Evolutionary conservation across 345 rosid genomes (phyloP), one percentile per base, ranked within the genome.

Genomic region (Cardiospermum halicacabum): DNA sequence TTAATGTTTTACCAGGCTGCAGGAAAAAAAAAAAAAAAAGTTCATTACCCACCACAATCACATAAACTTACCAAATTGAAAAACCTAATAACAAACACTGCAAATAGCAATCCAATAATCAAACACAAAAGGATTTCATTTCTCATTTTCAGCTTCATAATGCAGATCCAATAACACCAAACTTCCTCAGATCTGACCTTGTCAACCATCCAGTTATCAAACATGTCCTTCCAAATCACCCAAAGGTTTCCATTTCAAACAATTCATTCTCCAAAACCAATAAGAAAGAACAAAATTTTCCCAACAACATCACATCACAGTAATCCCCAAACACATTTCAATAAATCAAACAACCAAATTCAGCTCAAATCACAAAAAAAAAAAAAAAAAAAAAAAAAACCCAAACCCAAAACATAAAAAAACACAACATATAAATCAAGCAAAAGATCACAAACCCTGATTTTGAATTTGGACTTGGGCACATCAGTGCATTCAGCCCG

Each of bases 1-100:
- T 95, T 47, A 95, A 69, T n/a, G 99, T 95, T 80, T 82, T 95
- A 74, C 98, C 97, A 66, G 96, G 88, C 99, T 95, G 83, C 75
- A 75, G 53, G 63, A 67, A 10, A 60, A 22, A 26, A 24, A 69
- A 67, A 74, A 30, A 11, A 57, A 62, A 30, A 58, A 47, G 22
- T 60, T 64, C 36, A 54, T 56, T 26, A 11, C 60, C 28, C 56
- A 10, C 58, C 24, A 53, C 32, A n/a, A n/a, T 58, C 24, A 34
- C 18, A 50, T 16, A 66, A 48, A 28, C 48, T 37, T 47, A 11
- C 31, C 22, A 55, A 24, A 36, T 21, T 31, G 16, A 27, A 50
- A 56, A 21, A 27, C 39, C 47, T 9, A 47, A 21, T 15, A 30
- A 69, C 2, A n/a, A 36, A 50, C 55, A 22, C 36, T 22, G 11